A percentile compares a stretch with the other conserved stretches of the same genome.
These are phyloP conservation scores for Phyllosticta citrichinensis DNA, from an alignment of 2,329 filamentous ascomycete genomes.

Conservation along the genomic window DNA sequence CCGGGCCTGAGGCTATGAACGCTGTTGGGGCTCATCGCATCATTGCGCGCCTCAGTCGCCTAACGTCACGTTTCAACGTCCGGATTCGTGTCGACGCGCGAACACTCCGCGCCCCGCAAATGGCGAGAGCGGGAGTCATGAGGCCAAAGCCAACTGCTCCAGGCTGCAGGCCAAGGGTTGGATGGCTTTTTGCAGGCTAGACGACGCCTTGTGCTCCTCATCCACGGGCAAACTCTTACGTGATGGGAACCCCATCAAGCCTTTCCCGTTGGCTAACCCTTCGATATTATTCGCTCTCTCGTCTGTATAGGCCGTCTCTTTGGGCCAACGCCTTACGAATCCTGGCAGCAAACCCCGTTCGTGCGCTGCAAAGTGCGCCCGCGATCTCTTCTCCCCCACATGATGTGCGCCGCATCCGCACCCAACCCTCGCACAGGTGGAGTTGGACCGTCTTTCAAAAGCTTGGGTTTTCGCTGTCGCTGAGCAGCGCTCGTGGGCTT, in stretches of 20 bases:
- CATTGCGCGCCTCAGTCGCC: background rate
- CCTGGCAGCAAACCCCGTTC: background rate
- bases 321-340: background rate
- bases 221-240: constrained; percentile 5
- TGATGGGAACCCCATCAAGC: constrained; percentile 4
- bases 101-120: background rate
- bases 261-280: background rate
- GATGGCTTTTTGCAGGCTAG: background rate
- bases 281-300: background rate
- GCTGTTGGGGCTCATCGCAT: background rate
- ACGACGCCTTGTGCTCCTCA: background rate
- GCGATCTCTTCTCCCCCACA: constrained; percentile 7
- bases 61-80: background rate
- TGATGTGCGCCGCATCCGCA: constrained; percentile 7
- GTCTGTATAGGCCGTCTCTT: background rate
- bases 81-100: background rate
- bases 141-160: background rate
- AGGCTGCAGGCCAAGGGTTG: background rate
- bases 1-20: background rate
- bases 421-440: constrained; percentile 1
- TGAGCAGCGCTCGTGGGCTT: background rate
- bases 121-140: background rate
- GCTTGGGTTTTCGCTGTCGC: background rate
- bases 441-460: background rate
- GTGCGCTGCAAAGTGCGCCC: constrained; percentile 5